Base-by-base conservation (phyloP, 2,329 filamentous ascomycete species). In the Biscogniauxia mediterranea region DNA sequence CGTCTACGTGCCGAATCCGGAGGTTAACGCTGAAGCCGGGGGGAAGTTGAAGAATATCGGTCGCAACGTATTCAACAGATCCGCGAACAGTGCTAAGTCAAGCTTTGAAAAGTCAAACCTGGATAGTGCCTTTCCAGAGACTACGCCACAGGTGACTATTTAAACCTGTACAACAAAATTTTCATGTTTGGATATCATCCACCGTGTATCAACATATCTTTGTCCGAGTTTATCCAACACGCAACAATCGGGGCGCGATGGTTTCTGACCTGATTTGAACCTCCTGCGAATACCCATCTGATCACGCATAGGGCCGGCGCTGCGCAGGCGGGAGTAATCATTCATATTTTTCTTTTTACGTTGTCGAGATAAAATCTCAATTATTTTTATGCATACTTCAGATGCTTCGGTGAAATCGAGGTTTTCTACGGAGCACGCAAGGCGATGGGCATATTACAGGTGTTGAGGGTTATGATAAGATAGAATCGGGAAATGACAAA, bases 31-130 rank as follows among this genome's bases (percentile, higher is more conserved):
- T 52, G 78, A 79, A 62, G 79, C 81, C 54, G 77, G 79, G 58
- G 79, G 79, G 72, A 86, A 85, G 68, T 77, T 87, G 64, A 86
- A 85, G 69, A 80, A 80, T 57, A 78, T 87, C 26, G 77, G 84
- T 32, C 80, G 82, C 64, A 85, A 82, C 60, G 84, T 88, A 25
- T 87, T 87, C 71, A 82, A 79, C 66, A 82, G 85, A 53, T 73
- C 76, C 51, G 74, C 76, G 55, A 82, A 77, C 62, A 85, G 80
- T 68, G 82, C 82, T 46, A 77, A 82, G 73, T 77, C 78, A 26
- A 83, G 78, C 71, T 76, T 79, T 61, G 83, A 82, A 63, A 82
- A 80, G 71, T 71, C 71, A 59, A 80, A 78, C 69, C 75, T 79
- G 67, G 79, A 82, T 61, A 78, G 70, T 52, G 68, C 75, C 66